These are phyloP conservation scores for Fusarium devonianum DNA, from an alignment of 2,329 filamentous ascomycete species.

Conservation along the genomic window DNA sequence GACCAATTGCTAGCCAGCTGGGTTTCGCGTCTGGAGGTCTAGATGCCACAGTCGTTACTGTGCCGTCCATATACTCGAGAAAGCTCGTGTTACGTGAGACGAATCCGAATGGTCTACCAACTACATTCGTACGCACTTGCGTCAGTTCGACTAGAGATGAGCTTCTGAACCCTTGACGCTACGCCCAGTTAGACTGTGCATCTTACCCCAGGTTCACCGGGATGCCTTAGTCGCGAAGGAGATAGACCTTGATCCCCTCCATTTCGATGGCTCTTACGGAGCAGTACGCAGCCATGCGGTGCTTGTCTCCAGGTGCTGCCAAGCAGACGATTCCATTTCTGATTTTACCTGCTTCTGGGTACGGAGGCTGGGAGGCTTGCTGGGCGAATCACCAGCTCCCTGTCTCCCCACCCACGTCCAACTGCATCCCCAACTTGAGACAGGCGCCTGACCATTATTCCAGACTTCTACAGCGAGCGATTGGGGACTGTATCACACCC, in stretches of 20 bases:
- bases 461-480: constrained; percentile 33
- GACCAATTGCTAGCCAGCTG: constrained; percentile 19
- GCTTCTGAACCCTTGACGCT: constrained; percentile 17
- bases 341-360: constrained; percentile 29
- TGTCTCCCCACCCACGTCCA: constrained; percentile 35
- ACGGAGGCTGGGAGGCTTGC: constrained; percentile 22
- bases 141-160: constrained; percentile 19
- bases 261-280: constrained; percentile 28
- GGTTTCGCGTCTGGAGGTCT: constrained; percentile 9
- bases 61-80: constrained; percentile 14
- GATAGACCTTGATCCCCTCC: constrained; percentile 23
- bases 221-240: constrained; percentile 16
- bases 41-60: constrained; percentile 3
- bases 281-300: constrained; percentile 29
- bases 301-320: constrained; percentile 20
- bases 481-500: constrained; percentile 24
- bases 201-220: constrained; percentile 28
- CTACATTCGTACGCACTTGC: constrained; percentile 29
- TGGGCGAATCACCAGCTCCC: constrained; percentile 31
- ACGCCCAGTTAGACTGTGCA: constrained; percentile 25
- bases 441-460: constrained; percentile 41
- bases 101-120: constrained; percentile 14
- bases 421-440: constrained; percentile 27
- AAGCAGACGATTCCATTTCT: constrained; percentile 32
- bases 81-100: too few relatives aligned